A percentile compares a stretch with the other conserved stretches of the same genome.
Evolutionary conservation across 768 basidiomycete genomes (phyloP).

Genomic region (Austroboletus festivus): DNA sequence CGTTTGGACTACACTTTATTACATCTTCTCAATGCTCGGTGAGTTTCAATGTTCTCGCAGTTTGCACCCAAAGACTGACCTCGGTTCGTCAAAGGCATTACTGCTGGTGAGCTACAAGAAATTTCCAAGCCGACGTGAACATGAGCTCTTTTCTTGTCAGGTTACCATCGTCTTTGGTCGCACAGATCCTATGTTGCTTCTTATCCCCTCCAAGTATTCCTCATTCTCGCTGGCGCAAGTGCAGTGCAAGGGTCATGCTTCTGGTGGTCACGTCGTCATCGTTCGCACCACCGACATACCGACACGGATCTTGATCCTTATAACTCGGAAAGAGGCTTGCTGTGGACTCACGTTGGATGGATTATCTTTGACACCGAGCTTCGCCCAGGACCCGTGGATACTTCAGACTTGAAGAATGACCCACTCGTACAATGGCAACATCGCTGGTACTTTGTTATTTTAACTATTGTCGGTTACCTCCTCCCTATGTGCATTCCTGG

Average conservation of each 20-base stretch:
- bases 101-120: constrained; percentile 38
- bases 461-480: constrained; percentile 64
- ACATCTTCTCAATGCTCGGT: constrained; percentile 87
- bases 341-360: constrained; percentile 85
- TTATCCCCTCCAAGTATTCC: constrained; percentile 62
- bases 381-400: constrained; percentile 67
- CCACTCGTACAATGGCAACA: constrained; percentile 77
- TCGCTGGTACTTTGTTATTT: constrained; percentile 61
- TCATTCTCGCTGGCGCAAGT: constrained; percentile 73
- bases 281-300: constrained; percentile 81
- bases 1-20: constrained; percentile 65
- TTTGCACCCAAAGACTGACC: constrained; percentile 14
- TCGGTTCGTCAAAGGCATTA: constrained; percentile 41
- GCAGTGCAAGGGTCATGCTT: constrained; percentile 84
- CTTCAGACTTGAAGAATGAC: constrained; percentile 70
- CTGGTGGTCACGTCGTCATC: constrained; percentile 85
- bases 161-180: constrained; percentile 85
- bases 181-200: constrained; percentile 81
- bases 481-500: constrained; percentile 71
- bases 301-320: constrained; percentile 88
- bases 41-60: constrained; percentile 16
- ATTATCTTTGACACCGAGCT: constrained; percentile 74
- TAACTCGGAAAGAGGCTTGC: constrained; percentile 70
- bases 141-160: constrained; percentile 31
- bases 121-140: background rate